Percentiles rank a stretch among this genome's conserved stretches.
Evolutionary conservation across 2,329 filamentous ascomycete genomes (phyloP).

Genomic region (Rhynchosporium agropyri): DNA sequence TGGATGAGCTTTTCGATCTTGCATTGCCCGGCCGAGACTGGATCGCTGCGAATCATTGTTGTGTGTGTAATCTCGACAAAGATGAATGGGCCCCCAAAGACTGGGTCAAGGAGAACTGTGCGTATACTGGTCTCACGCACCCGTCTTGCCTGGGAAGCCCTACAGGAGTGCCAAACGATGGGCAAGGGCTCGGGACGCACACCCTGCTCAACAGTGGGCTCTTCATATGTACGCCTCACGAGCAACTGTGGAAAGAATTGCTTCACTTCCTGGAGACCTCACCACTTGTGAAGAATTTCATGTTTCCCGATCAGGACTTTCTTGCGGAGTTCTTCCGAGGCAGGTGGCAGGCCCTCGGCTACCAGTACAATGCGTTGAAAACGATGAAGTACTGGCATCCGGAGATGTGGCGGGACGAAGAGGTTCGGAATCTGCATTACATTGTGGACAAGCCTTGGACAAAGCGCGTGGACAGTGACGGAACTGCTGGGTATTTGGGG

Average conservation of each 20-base stretch:
- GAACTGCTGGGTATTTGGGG: slow-evolving; percentile 46
- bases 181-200: slow-evolving; percentile 44
- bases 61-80: slow-evolving; percentile 77
- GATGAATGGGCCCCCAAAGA: slow-evolving; percentile 74
- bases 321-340: slow-evolving; percentile 55
- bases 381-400: slow-evolving; percentile 58
- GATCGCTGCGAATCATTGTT: slow-evolving; percentile 80
- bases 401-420: slow-evolving; percentile 56
- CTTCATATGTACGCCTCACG: slow-evolving; percentile 53
- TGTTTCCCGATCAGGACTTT: slow-evolving; percentile 61
- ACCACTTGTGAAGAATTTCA: slow-evolving; percentile 42
- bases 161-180: slow-evolving; percentile 40
- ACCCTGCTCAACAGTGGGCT: slow-evolving; percentile 54
- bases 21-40: slow-evolving; percentile 66
- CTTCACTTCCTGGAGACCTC: slow-evolving; percentile 39
- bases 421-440: slow-evolving; percentile 60
- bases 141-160: slow-evolving; percentile 38
- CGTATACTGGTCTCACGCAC: slow-evolving; percentile 53
- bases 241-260: slow-evolving; percentile 43
- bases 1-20: slow-evolving; percentile 86
- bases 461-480: slow-evolving; percentile 45
- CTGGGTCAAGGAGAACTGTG: slow-evolving; percentile 62
- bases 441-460: slow-evolving; percentile 65
- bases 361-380: slow-evolving; percentile 64
- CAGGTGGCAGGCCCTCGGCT: slow-evolving; percentile 58